Evolutionary conservation across 2,329 filamentous ascomycete genomes (phyloP).

Genomic region (Colletotrichum magnum): DNA sequence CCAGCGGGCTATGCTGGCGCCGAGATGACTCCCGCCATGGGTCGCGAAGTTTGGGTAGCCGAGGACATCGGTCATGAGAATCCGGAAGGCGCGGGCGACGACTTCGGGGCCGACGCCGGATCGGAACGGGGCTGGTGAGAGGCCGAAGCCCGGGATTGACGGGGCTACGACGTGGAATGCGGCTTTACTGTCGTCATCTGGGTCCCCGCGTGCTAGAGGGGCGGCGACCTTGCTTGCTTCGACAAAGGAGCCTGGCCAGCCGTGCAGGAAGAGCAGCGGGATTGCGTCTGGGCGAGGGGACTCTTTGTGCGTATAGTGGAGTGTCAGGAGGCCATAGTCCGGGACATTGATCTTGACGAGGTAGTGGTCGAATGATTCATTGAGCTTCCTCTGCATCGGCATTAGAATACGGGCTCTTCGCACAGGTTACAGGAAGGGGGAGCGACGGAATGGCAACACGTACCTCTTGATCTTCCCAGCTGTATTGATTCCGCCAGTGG

Average conservation of each 20-base stretch:
- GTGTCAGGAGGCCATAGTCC: constrained; percentile 41
- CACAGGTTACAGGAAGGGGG: too few species aligned
- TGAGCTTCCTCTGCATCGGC: constrained; percentile 2
- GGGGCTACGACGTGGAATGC: constrained; percentile 64
- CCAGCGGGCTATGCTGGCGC: constrained; percentile 42
- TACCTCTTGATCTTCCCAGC: constrained; percentile 32
- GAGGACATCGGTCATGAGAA: constrained; percentile 55
- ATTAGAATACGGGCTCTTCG: too few species aligned
- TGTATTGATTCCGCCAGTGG: constrained; percentile 36
- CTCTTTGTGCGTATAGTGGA: constrained; percentile 50
- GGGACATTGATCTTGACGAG: constrained; percentile 40
- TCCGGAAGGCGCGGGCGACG: constrained; percentile 50
- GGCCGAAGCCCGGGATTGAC: constrained; percentile 60
- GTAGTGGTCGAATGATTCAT: constrained; percentile 36
- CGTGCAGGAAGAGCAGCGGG: constrained; percentile 58
- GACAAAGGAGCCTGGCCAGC: constrained; percentile 59
- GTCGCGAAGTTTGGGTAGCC: constrained; percentile 53
- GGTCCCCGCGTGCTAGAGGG: constrained; percentile 47
- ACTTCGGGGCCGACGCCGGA: constrained; percentile 50
- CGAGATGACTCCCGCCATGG: constrained; percentile 50
- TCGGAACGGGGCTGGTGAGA: constrained; percentile 51
- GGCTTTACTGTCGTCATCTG: constrained; percentile 44
- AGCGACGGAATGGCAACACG: neutral
- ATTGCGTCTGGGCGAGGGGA: constrained; percentile 49
- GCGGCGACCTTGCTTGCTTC: constrained; percentile 53